Base-by-base conservation (phyloP, 306 rosid genomes). In the Vigna reflexopilosa region DNA sequence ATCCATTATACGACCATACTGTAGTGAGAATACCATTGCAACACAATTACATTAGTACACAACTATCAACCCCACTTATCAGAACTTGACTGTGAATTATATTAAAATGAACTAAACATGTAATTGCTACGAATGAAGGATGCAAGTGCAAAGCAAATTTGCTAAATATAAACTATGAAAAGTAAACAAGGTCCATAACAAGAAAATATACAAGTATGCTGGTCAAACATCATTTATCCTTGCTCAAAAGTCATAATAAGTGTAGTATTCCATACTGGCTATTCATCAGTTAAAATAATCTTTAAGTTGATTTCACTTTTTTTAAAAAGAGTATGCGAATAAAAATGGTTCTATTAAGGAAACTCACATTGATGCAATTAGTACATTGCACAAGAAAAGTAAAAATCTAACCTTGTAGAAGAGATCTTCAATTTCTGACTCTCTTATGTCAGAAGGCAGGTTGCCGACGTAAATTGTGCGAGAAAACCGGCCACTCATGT, bases 401-500 rank as follows among this genome's bases (percentile, higher is more conserved):
- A 22, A 15, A 0, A 14, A 47, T 49, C 87, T 34, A 84, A 93
- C 99, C 99, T 96, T 96, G 88, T 90, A 88, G 81, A 96, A 93
- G 57, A 96, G 59, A 80, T 96, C 99, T 86, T 96, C 99, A 85
- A 96, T 85, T 88, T 96, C 99, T 32, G 82, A 71, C 80, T 96
- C 98, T 77, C 88, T 90, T 59, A 96, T 93, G 73, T 96, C 99
- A 40, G 96, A 83, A 15, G 99, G 99, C 86, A 96, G 87, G 86
- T 96, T 96, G 80, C 99, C 99, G 7, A 96, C 99, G 73, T 96
- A 96, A 76, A 96, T 96, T 40, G 99, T 93, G 87, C 99, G 99
- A 81, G 99, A 96, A 90, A 96, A 96, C 45, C 99, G 99, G 51
- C 98, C 91, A 75, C 97, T 93, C 99, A 96, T 96, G 76, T 90